Percentiles rank a stretch among this genome's conserved stretches.
These are phyloP conservation scores for Solanum phureja DNA, from an alignment of 257 asterid species.

Conservation along the genomic window DNA sequence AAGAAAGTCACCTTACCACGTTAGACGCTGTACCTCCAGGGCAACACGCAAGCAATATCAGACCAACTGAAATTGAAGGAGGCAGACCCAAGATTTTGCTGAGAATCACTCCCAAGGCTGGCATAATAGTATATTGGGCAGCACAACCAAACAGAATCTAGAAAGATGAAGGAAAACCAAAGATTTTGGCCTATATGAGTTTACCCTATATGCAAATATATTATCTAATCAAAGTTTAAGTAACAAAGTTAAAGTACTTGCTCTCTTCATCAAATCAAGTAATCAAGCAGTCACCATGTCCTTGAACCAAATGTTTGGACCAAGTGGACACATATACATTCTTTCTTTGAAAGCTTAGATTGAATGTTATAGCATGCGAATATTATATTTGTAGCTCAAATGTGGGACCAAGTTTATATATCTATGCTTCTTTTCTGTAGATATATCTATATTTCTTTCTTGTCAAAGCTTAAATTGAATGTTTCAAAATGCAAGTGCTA, in stretches of 20 bases:
- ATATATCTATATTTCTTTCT: not conserved
- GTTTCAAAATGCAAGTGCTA: not conserved
- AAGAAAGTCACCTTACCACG: conserved; percentile 49
- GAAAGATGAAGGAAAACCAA: conserved; percentile 10
- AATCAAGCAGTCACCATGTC: not conserved
- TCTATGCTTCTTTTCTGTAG: not conserved
- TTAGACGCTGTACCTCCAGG: conserved; percentile 98
- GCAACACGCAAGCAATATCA: conserved; percentile 76
- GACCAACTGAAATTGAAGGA: conserved; percentile 71
- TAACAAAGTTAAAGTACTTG: not conserved
- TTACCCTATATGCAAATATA: not conserved
- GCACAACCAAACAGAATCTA: conserved; percentile 78
- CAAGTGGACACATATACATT: not conserved
- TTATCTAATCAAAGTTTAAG: not conserved
- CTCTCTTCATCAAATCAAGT: not conserved
- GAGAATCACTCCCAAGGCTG: conserved; percentile 50
- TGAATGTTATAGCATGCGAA: not conserved
- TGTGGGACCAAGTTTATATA: not conserved
- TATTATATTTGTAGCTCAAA: not conserved
- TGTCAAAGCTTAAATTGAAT: not conserved
- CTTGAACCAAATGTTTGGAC: not conserved
- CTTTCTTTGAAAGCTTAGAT: not conserved
- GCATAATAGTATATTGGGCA: conserved; percentile 86
- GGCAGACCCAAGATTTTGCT: conserved; percentile 75
- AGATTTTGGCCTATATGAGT: not conserved